Evolutionary conservation across 1,284 basidiomycete genomes (phyloP).

Genomic region (Mrakiaceae sp.): DNA sequence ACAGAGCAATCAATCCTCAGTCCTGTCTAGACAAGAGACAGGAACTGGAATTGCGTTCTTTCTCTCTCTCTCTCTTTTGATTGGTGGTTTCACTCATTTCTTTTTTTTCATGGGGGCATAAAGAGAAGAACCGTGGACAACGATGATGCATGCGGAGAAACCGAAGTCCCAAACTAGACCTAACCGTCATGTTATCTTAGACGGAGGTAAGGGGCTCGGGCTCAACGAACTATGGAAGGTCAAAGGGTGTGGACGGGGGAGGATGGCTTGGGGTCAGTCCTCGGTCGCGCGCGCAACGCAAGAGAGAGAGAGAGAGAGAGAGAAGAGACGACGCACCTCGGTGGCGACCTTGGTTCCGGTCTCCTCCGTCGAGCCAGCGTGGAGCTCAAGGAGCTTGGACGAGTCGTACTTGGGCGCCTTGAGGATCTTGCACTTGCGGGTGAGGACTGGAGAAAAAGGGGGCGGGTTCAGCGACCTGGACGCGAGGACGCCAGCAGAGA

Average conservation of each 20-base stretch:
- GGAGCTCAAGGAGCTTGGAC: conserved; percentile 87
- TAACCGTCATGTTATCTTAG: conserved; percentile 20
- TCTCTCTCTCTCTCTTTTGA: no score
- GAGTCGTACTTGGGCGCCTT: conserved; percentile 96
- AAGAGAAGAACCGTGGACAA: no score
- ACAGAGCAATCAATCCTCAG: no score
- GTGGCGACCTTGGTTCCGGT: conserved; percentile 31
- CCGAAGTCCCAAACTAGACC: neutral
- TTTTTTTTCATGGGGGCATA: no score
- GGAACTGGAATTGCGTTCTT: no score
- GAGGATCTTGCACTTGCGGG: conserved; percentile 42
- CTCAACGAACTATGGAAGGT: conserved; percentile 36
- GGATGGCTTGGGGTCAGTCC: conserved; percentile 17
- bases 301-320: conserved; percentile 7
- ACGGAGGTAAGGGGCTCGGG: conserved; percentile 36
- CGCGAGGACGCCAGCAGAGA: no score
- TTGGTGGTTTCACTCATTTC: no score
- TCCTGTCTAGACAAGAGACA: no score
- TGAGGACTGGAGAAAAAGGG: neutral
- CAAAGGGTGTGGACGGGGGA: conserved; percentile 30
- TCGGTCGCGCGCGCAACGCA: conserved; percentile 8
- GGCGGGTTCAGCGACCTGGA: no score
- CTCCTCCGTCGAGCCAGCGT: conserved; percentile 85
- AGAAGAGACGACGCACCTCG: conserved; percentile 8
- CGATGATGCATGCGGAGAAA: neutral